Evolutionary conservation across 2,329 filamentous ascomycete genomes (phyloP).

Genomic region (Diplodia scrobiculata): DNA sequence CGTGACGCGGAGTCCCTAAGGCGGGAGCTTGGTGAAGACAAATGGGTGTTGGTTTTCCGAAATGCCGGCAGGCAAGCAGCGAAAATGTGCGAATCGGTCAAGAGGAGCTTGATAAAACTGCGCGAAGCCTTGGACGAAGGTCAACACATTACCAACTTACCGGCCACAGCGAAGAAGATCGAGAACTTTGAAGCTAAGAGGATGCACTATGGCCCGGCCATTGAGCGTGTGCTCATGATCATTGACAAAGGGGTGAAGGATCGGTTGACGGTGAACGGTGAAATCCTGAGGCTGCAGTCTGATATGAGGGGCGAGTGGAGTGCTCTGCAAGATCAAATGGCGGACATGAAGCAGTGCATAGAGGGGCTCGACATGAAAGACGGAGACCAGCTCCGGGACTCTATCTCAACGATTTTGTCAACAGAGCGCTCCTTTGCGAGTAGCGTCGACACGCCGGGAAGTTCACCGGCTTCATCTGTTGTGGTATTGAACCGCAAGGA

Average conservation of each 20-base stretch:
- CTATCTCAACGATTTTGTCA: slow-evolving; percentile 87
- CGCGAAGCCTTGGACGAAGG: slow-evolving; percentile 72
- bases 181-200: slow-evolving; percentile 96
- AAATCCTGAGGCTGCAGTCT: slow-evolving; percentile 81
- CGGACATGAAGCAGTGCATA: slow-evolving; percentile 71
- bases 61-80: slow-evolving; percentile 88
- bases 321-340: slow-evolving; percentile 73
- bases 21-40: slow-evolving; percentile 89
- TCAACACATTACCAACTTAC: slow-evolving; percentile 56
- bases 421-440: slow-evolving; percentile 72
- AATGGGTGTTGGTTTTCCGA: slow-evolving; percentile 93
- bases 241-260: slow-evolving; percentile 96
- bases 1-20: slow-evolving; percentile 85
- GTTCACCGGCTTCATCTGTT: slow-evolving; percentile 68
- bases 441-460: slow-evolving; percentile 65
- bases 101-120: slow-evolving; percentile 80
- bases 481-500: slow-evolving; percentile 57
- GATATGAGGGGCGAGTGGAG: slow-evolving; percentile 85
- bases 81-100: slow-evolving; percentile 96
- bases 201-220: slow-evolving; percentile 87
- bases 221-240: slow-evolving; percentile 85
- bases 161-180: slow-evolving; percentile 75
- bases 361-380: slow-evolving; percentile 67
- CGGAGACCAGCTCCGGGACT: slow-evolving; percentile 81
- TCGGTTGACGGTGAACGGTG: slow-evolving; percentile 92